Percentiles rank a stretch among this genome's conserved stretches.
phyloP scores from a whole-genome alignment of 2,329 filamentous ascomycete genomes.

The Aulographum hederae region DNA sequence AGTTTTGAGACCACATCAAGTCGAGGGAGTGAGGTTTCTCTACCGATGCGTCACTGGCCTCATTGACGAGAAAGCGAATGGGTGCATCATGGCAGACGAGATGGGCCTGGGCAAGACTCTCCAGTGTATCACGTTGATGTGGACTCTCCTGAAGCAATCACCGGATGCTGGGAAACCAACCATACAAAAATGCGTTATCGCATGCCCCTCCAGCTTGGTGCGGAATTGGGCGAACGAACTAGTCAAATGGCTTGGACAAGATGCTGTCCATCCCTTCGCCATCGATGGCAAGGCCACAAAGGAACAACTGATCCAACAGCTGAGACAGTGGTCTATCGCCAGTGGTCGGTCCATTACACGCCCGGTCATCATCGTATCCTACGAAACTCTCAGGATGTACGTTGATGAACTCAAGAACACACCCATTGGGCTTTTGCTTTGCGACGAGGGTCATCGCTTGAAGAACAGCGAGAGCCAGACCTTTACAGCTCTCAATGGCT shows the following conservation, averaged over 20 bases:
- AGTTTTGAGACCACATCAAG: constrained; percentile 85
- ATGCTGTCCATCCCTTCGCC: constrained; percentile 82
- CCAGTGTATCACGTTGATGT: constrained; percentile 91
- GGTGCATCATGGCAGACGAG: constrained; percentile 98
- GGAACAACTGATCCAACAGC: constrained; percentile 73
- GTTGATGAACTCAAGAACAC: constrained; percentile 79
- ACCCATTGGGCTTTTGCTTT: constrained; percentile 80
- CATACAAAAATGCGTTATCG: constrained; percentile 93
- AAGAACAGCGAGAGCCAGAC: constrained; percentile 97
- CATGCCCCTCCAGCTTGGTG: constrained; percentile 88
- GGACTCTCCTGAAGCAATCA: constrained; percentile 91
- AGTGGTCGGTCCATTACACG: constrained; percentile 77
- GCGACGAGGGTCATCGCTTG: constrained; percentile 87
- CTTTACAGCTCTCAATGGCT: constrained; percentile 72
- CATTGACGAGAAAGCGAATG: constrained; percentile 82
- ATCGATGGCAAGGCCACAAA: constrained; percentile 95
- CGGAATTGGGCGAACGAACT: constrained; percentile 97
- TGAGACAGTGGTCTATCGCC: constrained; percentile 88
- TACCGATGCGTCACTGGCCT: constrained; percentile 90
- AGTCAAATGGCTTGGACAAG: constrained; percentile 85
- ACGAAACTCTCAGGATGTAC: constrained; percentile 85
- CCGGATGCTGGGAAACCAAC: constrained; percentile 85
- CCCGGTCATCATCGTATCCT: constrained; percentile 92
- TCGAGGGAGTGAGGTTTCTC: constrained; percentile 95
- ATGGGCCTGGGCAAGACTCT: constrained; percentile 97